Evolutionary conservation across 805 yeast genomes (phyloP), one percentile per base, ranked within the genome.

Genomic region (Spathaspora sp.): DNA sequence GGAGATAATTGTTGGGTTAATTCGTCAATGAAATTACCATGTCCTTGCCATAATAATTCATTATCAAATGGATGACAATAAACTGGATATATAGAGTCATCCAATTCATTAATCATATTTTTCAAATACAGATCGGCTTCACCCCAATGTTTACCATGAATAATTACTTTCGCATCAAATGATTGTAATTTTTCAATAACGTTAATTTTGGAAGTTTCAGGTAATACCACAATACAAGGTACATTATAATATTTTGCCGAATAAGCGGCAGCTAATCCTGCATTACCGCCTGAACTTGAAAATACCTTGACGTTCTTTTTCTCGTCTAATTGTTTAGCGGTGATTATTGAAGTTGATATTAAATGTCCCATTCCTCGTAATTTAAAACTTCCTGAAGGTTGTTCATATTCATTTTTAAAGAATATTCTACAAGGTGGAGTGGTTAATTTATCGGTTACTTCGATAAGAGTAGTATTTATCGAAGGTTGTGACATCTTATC

Each of bases 371-470:
- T 69, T 0, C 86, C 85, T 57, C 86, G 67, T 18, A 80, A 67
- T 62, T 81, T 81, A 66, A 81, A 81, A 51, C 82, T 76, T 0
- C 85, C 85, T 11, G 82, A 72, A 5, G 85, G 85, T 57, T 81
- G 85, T 29, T 75, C 70, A 48, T 66, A 70, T 56, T 82, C 85
- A 54, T 76, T 72, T 55, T 81, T 81, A 50, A 80, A 64, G 35
- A 73, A 66, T 1, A 80, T 64, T 11, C 72, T 65, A 49, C 55
- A 52, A 12, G 53, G 78, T 61, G 52, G 70, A 51, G 52, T 57
- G 8, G 62, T 65, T 63, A 66, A 46, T 49, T 54, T 29, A 19
- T 61, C 32, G 17, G 68, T 58, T 50, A 72, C 66, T 48, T 68
- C 75, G 1, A 66, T 63, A 16, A 75, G 57, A 1, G 76, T 65